Conservation (phyloP, 2,329 filamentous ascomycete genomes). For the Cladosporium phlei region DNA sequence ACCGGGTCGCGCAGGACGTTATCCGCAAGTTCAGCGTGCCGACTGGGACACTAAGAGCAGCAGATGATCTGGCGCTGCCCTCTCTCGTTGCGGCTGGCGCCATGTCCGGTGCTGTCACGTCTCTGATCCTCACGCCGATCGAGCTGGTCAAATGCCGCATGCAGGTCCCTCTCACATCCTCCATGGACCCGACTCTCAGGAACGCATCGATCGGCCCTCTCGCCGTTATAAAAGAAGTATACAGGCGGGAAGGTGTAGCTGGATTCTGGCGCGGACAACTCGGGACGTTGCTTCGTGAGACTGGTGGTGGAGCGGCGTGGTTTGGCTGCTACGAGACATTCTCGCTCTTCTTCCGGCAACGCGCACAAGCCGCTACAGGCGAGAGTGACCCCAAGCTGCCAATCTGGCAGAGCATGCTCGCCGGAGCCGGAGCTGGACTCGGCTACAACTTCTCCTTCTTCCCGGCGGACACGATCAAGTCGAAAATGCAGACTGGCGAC, state of each 20-base stretch:
- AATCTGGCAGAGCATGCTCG: slow-evolving; percentile 79
- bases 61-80: slow-evolving; percentile 60
- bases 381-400: slow-evolving; percentile 55
- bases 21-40: slow-evolving; percentile 50
- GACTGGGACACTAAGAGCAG: not conserved
- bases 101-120: slow-evolving; percentile 82
- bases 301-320: slow-evolving; percentile 90
- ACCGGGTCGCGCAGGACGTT: slow-evolving; percentile 56
- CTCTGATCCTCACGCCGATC: slow-evolving; percentile 85
- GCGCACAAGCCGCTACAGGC: slow-evolving; percentile 34
- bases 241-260: slow-evolving; percentile 70
- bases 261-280: slow-evolving; percentile 96
- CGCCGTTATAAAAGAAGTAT: slow-evolving; percentile 71
- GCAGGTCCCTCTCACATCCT: slow-evolving; percentile 61
- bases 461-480: slow-evolving; percentile 95
- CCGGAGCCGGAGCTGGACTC: slow-evolving; percentile 83
- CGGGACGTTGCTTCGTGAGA: slow-evolving; percentile 89
- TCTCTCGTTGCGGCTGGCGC: slow-evolving; percentile 77
- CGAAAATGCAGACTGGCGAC: slow-evolving; percentile 87
- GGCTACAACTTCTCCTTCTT: slow-evolving; percentile 97
- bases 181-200: slow-evolving; percentile 23
- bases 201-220: slow-evolving; percentile 46
- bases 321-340: slow-evolving; percentile 84
- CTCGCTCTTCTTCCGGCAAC: slow-evolving; percentile 60
- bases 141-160: slow-evolving; percentile 99